A percentile compares a stretch with the other conserved stretches of the same genome.
These are phyloP conservation scores for Hypoxylon sp. DNA, from an alignment of 2,329 filamentous ascomycete genomes.

Conservation along the genomic window DNA sequence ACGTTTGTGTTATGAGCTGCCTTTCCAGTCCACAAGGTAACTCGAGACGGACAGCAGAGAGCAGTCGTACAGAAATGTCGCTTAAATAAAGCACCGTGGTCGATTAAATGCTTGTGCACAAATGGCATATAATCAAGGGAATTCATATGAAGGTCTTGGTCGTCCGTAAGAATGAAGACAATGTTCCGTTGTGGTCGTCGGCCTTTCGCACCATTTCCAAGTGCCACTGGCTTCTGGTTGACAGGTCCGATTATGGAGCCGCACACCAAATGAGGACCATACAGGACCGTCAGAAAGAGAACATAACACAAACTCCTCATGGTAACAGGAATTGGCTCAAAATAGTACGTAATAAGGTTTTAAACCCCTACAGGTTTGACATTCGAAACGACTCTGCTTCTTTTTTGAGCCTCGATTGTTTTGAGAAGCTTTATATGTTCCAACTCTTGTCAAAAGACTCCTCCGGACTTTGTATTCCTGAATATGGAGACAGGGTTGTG, in stretches of 20 bases:
- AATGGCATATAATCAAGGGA: constrained; percentile 74
- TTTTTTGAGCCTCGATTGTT: not conserved
- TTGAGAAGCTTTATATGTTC: not conserved
- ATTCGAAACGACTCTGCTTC: not conserved
- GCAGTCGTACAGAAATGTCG: constrained; percentile 78
- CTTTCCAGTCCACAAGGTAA: constrained; percentile 75
- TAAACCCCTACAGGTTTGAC: not conserved
- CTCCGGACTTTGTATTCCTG: not conserved
- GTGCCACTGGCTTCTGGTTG: constrained; percentile 43
- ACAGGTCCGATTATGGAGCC: constrained; percentile 34
- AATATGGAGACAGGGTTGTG: not conserved
- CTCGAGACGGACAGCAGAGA: constrained; percentile 77
- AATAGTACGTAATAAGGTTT: not conserved
- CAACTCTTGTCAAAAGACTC: not conserved
- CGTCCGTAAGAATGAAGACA: constrained; percentile 77
- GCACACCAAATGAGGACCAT: constrained; percentile 1
- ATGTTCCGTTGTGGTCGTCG: constrained; percentile 65
- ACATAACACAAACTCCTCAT: constrained; percentile 12
- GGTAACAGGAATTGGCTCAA: not conserved
- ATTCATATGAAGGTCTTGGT: constrained; percentile 74
- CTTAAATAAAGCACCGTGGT: constrained; percentile 71
- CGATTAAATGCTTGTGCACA: constrained; percentile 68
- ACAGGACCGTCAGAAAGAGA: constrained; percentile 7
- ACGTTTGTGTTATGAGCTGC: constrained; percentile 80
- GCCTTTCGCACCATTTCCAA: constrained; percentile 3